Conservation (phyloP, 2,329 filamentous ascomycete species). For the Sporothrix mexicana region DNA sequence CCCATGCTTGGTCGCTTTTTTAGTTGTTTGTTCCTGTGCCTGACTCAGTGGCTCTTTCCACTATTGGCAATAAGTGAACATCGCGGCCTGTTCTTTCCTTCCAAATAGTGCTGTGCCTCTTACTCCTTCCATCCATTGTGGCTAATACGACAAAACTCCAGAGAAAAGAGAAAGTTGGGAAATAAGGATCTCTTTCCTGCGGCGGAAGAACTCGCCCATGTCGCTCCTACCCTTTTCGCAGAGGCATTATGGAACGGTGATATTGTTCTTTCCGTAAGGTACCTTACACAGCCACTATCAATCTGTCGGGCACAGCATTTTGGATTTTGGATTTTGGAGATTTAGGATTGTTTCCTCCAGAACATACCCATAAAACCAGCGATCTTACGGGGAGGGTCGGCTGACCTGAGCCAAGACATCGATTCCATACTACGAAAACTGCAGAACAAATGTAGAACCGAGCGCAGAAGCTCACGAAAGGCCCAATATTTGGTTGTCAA, state of each 20-base stretch:
- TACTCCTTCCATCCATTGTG: not conserved
- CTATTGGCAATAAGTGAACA: not conserved
- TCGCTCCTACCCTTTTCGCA: not conserved
- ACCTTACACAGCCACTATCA: slow-evolving; percentile 18
- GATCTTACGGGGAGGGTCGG: not conserved
- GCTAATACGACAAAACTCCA: not conserved
- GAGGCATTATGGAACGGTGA: not conserved
- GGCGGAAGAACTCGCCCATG: not conserved
- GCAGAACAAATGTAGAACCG: too few species aligned
- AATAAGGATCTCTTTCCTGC: not conserved
- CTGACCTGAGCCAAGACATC: slow-evolving; percentile 24
- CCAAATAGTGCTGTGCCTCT: not conserved
- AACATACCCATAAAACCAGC: not conserved
- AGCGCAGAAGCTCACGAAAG: not conserved
- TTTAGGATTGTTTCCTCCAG: not conserved
- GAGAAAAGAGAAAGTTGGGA: too few species aligned
- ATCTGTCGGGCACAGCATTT: not conserved
- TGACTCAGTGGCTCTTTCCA: slow-evolving; percentile 2
- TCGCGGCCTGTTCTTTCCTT: not conserved
- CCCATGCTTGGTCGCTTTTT: not conserved
- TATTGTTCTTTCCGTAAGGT: slow-evolving; percentile 12
- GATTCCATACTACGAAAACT: slow-evolving; percentile 3
- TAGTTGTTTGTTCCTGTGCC: not conserved
- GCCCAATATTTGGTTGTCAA: not conserved
- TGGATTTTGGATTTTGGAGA: not conserved